Conservation (phyloP, 352 stramenopile species). For the Nannochloropsis limnetica region DNA sequence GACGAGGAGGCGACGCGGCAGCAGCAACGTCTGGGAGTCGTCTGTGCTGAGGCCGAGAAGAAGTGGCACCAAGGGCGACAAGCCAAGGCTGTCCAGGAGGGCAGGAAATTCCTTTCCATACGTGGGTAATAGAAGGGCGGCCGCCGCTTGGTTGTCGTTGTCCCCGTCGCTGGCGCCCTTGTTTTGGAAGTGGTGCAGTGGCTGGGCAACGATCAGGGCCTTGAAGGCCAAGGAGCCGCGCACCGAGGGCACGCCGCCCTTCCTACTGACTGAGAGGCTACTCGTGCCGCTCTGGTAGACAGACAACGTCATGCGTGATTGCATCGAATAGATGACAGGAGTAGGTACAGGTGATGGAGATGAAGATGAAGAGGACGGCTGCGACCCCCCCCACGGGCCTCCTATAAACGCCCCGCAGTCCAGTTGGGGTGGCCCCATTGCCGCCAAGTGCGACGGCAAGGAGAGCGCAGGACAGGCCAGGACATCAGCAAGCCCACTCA, state of each 20-base stretch:
- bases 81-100: background rate
- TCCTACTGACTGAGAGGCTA: background rate
- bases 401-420: background rate
- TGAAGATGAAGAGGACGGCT: background rate
- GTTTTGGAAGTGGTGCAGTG: background rate
- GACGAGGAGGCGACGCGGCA: background rate
- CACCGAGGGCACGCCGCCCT: background rate
- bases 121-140: background rate
- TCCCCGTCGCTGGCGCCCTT: background rate
- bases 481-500: background rate
- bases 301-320: background rate
- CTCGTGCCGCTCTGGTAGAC: background rate
- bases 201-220: background rate
- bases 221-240: background rate
- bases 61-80: background rate
- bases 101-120: background rate
- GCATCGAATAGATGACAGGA: background rate
- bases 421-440: background rate
- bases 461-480: background rate
- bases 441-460: background rate
- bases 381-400: background rate
- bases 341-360: background rate
- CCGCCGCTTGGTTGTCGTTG: background rate
- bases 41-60: background rate
- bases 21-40: background rate